Percentiles rank a stretch among this genome's conserved stretches.
These are phyloP conservation scores for Sonneratia caseolaris DNA, from an alignment of 345 rosid species.

Conservation along the genomic window DNA sequence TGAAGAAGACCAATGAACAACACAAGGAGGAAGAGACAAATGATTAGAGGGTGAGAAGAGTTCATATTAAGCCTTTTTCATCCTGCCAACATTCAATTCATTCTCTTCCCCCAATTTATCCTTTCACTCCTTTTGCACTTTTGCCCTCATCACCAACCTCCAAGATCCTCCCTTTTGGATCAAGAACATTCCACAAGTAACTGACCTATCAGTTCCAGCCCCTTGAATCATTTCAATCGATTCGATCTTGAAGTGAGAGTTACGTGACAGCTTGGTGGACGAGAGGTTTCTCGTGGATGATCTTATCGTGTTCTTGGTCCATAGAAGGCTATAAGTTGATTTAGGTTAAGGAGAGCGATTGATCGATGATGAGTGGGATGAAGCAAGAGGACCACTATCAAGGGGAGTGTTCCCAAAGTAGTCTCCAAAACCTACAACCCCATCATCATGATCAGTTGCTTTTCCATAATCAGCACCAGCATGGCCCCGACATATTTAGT, in stretches of 20 bases:
- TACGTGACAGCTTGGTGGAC: too few species aligned
- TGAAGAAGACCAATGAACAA: not conserved
- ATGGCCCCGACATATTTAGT: constrained; percentile 20
- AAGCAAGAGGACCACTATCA: constrained; percentile 44
- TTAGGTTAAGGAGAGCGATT: not conserved
- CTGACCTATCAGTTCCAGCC: too few species aligned
- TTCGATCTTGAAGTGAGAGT: not conserved
- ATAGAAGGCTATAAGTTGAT: not conserved
- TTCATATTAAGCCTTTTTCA: not conserved
- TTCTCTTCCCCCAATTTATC: not conserved
- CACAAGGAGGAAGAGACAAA: not conserved
- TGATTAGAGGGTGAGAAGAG: not conserved
- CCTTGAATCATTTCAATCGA: not conserved
- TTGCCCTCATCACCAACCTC: not conserved
- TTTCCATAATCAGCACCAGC: constrained; percentile 38
- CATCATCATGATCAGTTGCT: constrained; percentile 59
- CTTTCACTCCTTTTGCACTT: not conserved
- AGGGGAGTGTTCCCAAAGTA: constrained; percentile 42
- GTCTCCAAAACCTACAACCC: constrained; percentile 47
- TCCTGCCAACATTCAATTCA: not conserved
- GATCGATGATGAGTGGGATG: constrained; percentile 39
- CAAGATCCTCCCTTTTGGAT: not conserved
- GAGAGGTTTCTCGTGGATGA: not conserved
- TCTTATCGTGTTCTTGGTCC: not conserved
- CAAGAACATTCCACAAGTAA: not conserved